Base-by-base conservation (phyloP, 2,329 filamentous ascomycete species). In the Exophiala bonariae region DNA sequence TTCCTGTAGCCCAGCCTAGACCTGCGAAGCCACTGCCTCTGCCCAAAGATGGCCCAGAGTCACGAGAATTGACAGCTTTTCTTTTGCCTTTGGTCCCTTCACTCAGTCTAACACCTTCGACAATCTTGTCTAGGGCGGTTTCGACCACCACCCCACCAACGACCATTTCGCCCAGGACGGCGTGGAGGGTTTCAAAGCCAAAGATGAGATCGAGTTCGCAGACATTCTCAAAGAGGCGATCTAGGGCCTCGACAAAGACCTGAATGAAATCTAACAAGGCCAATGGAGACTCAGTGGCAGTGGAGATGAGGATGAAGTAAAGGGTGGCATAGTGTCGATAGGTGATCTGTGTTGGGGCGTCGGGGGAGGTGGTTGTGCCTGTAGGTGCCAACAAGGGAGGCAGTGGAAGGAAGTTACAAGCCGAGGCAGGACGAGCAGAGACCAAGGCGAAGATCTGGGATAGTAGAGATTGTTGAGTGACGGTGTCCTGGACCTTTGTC, bases 141-240 rank as follows among this genome's bases (percentile, higher is more conserved):
- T 71, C 69, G 34, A 76, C 62, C 26, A 65, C 63, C 16, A 60
- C 62, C 39, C 66, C 61, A n/a, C 59, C 59, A 5, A 61, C 52
- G 10, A 61, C 50, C 59, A 61, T 61, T 47, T 61, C 59, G 35
- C 57, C 50, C n/a, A 61, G 52, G 10, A 61, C 59, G 2, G 92
- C 87, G 74, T 99, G 93, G 61, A 99, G 77, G 13, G 90, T 95
- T 78, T 99, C 93, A 61, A 96, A 99, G 66, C 97, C 97, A 75
- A 99, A 99, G 67, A 99, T 99, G 59, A 99, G 79, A 68, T 99
- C 91, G 46, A 99, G 77, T 74, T 99, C 93, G 78, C 93, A 99
- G 8, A 99, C 93, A 66, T 99, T 96, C 72, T 97, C 93, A 65
- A 99, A 99, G 32, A 99, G 78, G 56, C 89, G 83, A 68, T 99